Evolutionary conservation across 2,329 filamentous ascomycete species (phyloP).

Genomic region (Calonectria crousiana): DNA sequence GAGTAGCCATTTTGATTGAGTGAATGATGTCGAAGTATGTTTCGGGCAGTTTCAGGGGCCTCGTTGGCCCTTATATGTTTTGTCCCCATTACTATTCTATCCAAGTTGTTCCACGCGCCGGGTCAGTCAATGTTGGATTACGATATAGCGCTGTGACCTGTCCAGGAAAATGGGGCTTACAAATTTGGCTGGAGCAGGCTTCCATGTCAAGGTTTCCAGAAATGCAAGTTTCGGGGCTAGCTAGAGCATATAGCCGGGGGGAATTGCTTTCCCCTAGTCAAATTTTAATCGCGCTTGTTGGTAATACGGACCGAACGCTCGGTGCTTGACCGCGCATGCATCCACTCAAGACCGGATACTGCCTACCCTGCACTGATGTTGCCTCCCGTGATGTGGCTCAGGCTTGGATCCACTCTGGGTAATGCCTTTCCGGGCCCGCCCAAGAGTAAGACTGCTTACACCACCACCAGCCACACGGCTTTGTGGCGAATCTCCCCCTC

Average conservation of each 20-base stretch:
- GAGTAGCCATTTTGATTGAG: background rate
- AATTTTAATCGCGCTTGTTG: background rate
- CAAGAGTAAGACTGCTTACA: background rate
- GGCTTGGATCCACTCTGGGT: background rate
- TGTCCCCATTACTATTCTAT: background rate
- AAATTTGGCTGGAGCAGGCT: background rate
- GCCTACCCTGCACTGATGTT: background rate
- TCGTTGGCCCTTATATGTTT: background rate
- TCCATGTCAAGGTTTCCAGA: background rate
- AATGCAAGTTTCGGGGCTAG: too few relatives aligned
- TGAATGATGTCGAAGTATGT: background rate
- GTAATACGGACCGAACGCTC: background rate
- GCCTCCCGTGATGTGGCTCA: background rate
- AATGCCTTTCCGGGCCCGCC: background rate
- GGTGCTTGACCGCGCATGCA: background rate
- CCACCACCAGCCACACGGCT: background rate
- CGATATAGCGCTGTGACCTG: background rate
- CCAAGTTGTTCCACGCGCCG: background rate
- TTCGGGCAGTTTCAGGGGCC: too few relatives aligned
- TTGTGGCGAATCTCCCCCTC: background rate
- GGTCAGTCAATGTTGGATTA: too few relatives aligned
- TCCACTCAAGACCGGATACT: background rate
- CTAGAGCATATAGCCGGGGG: background rate
- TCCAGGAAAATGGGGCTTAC: background rate
- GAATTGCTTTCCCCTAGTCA: background rate